These are phyloP conservation scores for Solanum rostratum DNA, from an alignment of 257 asterid genomes.

Conservation along the genomic window DNA sequence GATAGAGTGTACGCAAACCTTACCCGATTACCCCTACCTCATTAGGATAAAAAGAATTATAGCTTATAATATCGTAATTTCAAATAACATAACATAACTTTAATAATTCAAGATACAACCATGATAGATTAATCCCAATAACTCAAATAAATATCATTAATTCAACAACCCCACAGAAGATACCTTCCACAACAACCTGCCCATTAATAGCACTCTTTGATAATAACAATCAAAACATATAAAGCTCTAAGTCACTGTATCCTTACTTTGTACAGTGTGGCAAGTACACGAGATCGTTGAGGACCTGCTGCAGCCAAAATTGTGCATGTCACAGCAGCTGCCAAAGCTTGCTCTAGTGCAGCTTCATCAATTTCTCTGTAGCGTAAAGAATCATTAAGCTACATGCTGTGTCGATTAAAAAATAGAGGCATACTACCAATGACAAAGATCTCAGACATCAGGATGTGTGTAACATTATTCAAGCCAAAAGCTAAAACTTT, in stretches of 20 bases:
- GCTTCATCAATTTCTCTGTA: slow-evolving; percentile 87
- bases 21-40: neutral
- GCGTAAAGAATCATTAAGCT: slow-evolving; percentile 3
- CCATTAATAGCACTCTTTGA: neutral
- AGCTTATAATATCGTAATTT: neutral
- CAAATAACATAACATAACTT: neutral
- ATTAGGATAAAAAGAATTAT: neutral
- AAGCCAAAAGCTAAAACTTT: neutral
- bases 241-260: neutral
- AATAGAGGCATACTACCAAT: neutral
- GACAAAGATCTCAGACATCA: neutral
- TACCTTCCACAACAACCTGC: neutral
- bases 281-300: slow-evolving; percentile 93
- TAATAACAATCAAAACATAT: neutral
- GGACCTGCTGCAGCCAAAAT: slow-evolving; percentile 98
- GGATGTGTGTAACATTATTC: neutral
- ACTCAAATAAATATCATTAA: neutral
- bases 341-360: slow-evolving; percentile 82
- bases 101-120: neutral
- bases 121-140: neutral
- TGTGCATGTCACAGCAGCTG: slow-evolving; percentile 93
- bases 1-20: neutral
- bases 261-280: slow-evolving; percentile 82
- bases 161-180: neutral
- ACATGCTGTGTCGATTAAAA: neutral